Evolutionary conservation across 345 rosid genomes (phyloP).

Genomic region (Eutrema heterophyllum): DNA sequence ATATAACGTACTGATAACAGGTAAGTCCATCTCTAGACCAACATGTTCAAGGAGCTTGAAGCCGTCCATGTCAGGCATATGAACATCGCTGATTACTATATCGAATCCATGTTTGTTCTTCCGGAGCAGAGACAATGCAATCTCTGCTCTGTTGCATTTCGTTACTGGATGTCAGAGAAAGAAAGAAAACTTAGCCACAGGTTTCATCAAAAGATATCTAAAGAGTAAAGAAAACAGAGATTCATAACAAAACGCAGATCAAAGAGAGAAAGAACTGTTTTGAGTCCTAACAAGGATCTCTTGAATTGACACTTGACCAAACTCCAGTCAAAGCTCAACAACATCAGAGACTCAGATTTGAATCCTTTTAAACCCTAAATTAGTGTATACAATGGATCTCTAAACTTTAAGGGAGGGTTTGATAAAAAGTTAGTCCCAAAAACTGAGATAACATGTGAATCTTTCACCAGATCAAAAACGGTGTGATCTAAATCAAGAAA

Average conservation of each 20-base stretch:
- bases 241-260: background rate
- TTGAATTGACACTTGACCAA: conserved; percentile 5
- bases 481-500: conserved; percentile 22
- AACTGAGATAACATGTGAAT: background rate
- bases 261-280: background rate
- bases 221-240: background rate
- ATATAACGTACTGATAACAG: conserved; percentile 66
- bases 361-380: background rate
- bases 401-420: background rate
- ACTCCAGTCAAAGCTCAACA: conserved; percentile 20
- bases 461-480: background rate
- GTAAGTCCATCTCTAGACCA: conserved; percentile 77
- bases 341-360: conserved; percentile 16
- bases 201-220: background rate
- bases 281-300: background rate
- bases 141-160: conserved; percentile 79
- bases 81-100: conserved; percentile 83
- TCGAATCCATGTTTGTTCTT: conserved; percentile 52
- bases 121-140: conserved; percentile 55
- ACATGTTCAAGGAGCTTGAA: conserved; percentile 74
- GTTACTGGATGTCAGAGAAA: conserved; percentile 52
- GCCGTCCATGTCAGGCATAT: conserved; percentile 94
- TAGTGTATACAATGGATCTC: conserved; percentile 3
- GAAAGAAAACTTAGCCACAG: background rate
- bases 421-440: background rate